Evolutionary conservation across 2,329 filamentous ascomycete genomes (phyloP).

Genomic region (Cytospora schulzeri): DNA sequence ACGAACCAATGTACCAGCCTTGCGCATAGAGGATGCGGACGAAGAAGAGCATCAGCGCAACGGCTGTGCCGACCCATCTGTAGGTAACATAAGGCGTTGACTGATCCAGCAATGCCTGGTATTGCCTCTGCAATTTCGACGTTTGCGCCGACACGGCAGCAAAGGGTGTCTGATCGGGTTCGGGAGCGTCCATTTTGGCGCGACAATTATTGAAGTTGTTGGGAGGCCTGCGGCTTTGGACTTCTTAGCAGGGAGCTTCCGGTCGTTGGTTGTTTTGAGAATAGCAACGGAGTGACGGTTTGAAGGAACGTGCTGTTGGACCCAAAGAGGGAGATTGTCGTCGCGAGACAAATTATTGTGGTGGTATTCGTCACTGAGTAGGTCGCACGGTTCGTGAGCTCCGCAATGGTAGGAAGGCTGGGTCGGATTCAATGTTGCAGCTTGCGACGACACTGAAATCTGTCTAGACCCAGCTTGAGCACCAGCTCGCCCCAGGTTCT

Average conservation of each 20-base stretch:
- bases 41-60: conserved; percentile 78
- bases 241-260: not conserved
- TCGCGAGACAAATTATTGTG: conserved; percentile 7
- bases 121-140: conserved; percentile 77
- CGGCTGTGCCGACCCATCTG: conserved; percentile 84
- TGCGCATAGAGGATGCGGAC: conserved; percentile 87
- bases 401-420: conserved; percentile 15
- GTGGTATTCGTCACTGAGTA: conserved; percentile 9
- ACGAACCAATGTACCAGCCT: conserved; percentile 95
- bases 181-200: conserved; percentile 74
- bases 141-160: conserved; percentile 87
- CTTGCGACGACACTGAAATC: conserved; percentile 22
- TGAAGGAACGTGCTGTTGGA: not conserved
- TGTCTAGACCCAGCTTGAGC: conserved; percentile 20
- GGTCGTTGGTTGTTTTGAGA: not conserved
- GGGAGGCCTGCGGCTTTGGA: conserved; percentile 2
- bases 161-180: conserved; percentile 90
- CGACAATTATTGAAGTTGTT: conserved; percentile 1
- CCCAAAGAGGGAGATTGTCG: not conserved
- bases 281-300: not conserved
- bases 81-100: conserved; percentile 88
- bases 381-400: conserved; percentile 25
- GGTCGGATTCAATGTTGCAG: conserved; percentile 7
- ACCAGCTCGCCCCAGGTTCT: not conserved
- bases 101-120: conserved; percentile 91